Evolutionary conservation across 768 basidiomycete genomes (phyloP), one percentile per base, ranked within the genome.

Genomic region (Clitopilus passeckerianus): DNA sequence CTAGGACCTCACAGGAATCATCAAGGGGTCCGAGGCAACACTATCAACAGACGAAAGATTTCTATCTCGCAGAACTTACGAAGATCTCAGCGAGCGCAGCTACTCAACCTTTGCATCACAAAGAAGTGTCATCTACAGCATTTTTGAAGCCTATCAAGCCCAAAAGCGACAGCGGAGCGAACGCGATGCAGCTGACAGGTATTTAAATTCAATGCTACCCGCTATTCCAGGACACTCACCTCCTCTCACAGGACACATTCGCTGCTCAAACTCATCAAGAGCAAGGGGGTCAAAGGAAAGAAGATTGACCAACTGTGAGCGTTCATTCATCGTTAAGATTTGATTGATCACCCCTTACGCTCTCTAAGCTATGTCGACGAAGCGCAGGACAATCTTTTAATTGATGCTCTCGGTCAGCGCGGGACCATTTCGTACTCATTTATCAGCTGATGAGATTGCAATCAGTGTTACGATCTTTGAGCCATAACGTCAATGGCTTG

Each of bases 381-480:
- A 70, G 84, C 81, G 0, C 89, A 91, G 65, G 90, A 91, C 62
- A 83, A 87, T 64, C 74, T 90, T 0, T 74, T 90, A 6, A 80
- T 90, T 8, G 88, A 90, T 65, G 75, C 81, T 1, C 72, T 83
- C 15, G 61, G 88, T 89, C 68, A 34, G 80, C 67, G 10, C 44
- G 23, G 46, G 6, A 23, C 24, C 30, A 6, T 50, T n/a, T n/a
- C n/a, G n/a, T n/a, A n/a, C n/a, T n/a, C 37, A 14, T 5, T 41
- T 41, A 9, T 12, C n/a, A 18, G 10, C 37, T 41, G 15, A 41
- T 41, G 37, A 14, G 10, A 23, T 50, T 20, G 6, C 20, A n/a
- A 6, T 5, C 20, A 90, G 89, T 91, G 3, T 68, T 91, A 41
- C 74, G 87, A 30, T 74, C 75, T 0, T 66, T 91, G n/a, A 90